phyloP scores from a whole-genome alignment of 306 rosid genomes.

The Comarum palustre region DNA sequence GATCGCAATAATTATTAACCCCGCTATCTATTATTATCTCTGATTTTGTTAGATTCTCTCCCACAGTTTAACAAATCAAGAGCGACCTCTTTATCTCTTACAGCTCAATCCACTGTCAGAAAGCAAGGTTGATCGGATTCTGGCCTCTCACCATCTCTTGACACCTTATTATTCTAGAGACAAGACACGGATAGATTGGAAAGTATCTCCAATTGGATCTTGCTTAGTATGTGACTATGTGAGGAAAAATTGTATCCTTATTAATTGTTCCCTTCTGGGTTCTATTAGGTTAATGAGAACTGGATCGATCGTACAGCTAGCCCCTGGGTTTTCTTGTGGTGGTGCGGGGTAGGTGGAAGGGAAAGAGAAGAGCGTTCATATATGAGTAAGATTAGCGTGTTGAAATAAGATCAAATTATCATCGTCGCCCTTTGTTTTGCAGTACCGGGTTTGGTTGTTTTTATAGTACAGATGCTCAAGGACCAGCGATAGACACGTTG shows the following conservation, averaged over 20 bases:
- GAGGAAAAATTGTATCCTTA: not conserved
- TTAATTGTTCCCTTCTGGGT: not conserved
- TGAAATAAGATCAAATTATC: not conserved
- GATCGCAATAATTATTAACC: not conserved
- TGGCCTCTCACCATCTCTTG: not conserved
- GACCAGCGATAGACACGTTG: constrained; percentile 40
- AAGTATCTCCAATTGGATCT: not conserved
- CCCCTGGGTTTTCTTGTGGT: not conserved
- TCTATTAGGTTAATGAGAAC: not conserved
- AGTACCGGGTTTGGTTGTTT: not conserved
- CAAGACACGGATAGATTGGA: not conserved
- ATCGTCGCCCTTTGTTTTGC: constrained; percentile 38
- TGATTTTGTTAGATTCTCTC: not conserved
- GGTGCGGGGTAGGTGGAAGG: constrained; percentile 1
- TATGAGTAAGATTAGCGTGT: not conserved
- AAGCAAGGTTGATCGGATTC: not conserved
- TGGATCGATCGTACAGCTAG: not conserved
- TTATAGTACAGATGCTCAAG: constrained; percentile 28
- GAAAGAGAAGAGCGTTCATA: not conserved
- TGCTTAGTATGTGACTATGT: not conserved
- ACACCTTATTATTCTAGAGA: not conserved
- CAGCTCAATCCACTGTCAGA: not conserved
- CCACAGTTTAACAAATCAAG: not conserved
- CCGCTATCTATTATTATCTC: not conserved
- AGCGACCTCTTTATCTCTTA: not conserved